Percentiles rank a stretch among this genome's conserved stretches.
Evolutionary conservation across 306 rosid species (phyloP).

Genomic region (Ormosia emarginata): DNA sequence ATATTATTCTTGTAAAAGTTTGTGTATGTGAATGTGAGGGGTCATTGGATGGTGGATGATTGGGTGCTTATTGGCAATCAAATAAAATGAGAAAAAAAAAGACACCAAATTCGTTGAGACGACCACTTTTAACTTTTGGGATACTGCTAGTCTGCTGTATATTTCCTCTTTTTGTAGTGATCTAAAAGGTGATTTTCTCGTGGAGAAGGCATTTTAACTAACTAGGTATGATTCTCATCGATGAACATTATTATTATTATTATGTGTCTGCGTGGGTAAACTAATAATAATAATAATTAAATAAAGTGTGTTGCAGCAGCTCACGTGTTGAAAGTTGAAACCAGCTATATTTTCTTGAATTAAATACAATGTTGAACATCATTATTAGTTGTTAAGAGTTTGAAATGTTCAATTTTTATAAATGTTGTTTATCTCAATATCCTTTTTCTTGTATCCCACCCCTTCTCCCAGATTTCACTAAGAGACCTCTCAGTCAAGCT

Average conservation of each 20-base stretch:
- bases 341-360: neutral
- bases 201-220: neutral
- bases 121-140: neutral
- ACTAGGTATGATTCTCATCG: neutral
- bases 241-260: neutral
- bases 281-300: neutral
- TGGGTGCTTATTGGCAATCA: conserved; percentile 34
- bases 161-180: neutral
- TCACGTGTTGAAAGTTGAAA: neutral
- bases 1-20: conserved; percentile 19
- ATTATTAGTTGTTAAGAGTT: too few relatives aligned
- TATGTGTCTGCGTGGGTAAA: neutral
- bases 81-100: conserved; percentile 3
- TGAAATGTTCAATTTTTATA: too few relatives aligned
- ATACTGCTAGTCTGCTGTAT: neutral
- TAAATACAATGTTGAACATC: too few relatives aligned
- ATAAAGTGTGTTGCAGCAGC: neutral
- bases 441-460: too few relatives aligned
- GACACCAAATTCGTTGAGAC: neutral
- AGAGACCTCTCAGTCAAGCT: too few relatives aligned
- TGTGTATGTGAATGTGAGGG: conserved; percentile 25
- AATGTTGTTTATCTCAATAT: too few relatives aligned
- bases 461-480: too few relatives aligned
- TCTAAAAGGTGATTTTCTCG: neutral
- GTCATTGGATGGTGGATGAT: conserved; percentile 39